Evolutionary conservation across 2,329 filamentous ascomycete genomes (phyloP).

Genomic region (Pseudogymnoascus destructans): DNA sequence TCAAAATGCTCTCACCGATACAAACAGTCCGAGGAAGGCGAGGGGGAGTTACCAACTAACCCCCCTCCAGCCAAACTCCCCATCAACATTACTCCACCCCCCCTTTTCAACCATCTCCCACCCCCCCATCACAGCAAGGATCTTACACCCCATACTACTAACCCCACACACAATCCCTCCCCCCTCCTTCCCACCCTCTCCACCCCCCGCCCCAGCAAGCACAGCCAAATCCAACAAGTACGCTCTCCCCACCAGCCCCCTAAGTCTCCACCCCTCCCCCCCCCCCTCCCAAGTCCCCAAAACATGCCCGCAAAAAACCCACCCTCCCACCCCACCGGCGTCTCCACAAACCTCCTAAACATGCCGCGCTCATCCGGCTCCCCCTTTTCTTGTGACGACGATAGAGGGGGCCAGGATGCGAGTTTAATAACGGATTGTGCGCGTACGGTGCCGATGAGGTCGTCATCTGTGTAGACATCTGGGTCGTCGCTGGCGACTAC

Average conservation of each 20-base stretch:
- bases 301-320: conserved; percentile 76
- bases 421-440: conserved; percentile 69
- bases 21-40: too few species aligned
- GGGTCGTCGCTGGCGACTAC: conserved; percentile 74
- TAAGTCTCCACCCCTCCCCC: conserved; percentile 30
- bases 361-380: conserved; percentile 29
- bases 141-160: conserved; percentile 56
- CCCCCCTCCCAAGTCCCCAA: conserved; percentile 52
- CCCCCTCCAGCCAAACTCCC: conserved; percentile 47
- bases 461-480: conserved; percentile 52
- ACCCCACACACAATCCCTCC: conserved; percentile 68
- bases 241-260: conserved; percentile 64
- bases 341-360: conserved; percentile 57
- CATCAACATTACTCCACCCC: conserved; percentile 71
- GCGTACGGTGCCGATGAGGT: conserved; percentile 43
- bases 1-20: too few species aligned
- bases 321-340: conserved; percentile 75
- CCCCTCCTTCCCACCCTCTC: conserved; percentile 49
- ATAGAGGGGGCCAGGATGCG: conserved; percentile 40
- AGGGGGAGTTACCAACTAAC: too few species aligned
- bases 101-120: conserved; percentile 55
- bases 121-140: conserved; percentile 77
- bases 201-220: conserved; percentile 53
- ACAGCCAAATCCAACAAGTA: conserved; percentile 74
- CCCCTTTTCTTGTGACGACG: conserved; percentile 15